Conservation (phyloP, 78 protist genomes). For the Monocercomonoides exilis region DNA sequence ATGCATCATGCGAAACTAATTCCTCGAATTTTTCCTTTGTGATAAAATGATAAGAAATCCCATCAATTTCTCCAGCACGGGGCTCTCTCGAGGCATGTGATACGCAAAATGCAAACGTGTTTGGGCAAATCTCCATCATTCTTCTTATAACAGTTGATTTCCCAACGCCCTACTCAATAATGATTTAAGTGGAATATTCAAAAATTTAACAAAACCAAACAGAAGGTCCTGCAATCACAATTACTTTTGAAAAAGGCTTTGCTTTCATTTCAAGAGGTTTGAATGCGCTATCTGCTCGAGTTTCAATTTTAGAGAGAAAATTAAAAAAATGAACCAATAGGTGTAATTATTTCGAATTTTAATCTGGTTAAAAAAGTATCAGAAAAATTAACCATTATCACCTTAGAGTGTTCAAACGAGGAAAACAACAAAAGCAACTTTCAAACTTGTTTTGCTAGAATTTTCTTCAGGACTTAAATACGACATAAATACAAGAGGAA, state of each 20-base stretch:
- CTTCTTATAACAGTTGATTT: constrained; percentile 49
- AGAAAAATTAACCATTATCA: too few species aligned
- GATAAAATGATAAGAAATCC: constrained; percentile 49
- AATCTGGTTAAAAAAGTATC: too few species aligned
- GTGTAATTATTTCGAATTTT: too few species aligned
- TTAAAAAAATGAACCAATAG: too few species aligned
- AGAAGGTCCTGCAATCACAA: not conserved
- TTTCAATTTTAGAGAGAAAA: too few species aligned
- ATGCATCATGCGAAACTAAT: constrained; percentile 19
- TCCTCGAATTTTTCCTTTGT: not conserved
- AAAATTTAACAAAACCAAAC: not conserved
- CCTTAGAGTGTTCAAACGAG: too few species aligned
- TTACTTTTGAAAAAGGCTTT: not conserved
- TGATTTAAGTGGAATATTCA: not conserved
- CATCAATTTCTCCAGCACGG: constrained; percentile 60
- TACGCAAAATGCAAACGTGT: constrained; percentile 48
- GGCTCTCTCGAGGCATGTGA: constrained; percentile 67
- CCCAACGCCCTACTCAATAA: constrained; percentile 48
- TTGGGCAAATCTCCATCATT: constrained; percentile 40
- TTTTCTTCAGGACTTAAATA: too few species aligned
- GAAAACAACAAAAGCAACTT: too few species aligned
- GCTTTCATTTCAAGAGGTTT: too few species aligned
- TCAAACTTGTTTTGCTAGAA: too few species aligned
- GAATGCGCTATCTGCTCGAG: too few species aligned
- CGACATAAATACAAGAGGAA: too few species aligned